Evolutionary conservation across 2,329 filamentous ascomycete species (phyloP).

Genomic region (Kalaharituber pfeilii): DNA sequence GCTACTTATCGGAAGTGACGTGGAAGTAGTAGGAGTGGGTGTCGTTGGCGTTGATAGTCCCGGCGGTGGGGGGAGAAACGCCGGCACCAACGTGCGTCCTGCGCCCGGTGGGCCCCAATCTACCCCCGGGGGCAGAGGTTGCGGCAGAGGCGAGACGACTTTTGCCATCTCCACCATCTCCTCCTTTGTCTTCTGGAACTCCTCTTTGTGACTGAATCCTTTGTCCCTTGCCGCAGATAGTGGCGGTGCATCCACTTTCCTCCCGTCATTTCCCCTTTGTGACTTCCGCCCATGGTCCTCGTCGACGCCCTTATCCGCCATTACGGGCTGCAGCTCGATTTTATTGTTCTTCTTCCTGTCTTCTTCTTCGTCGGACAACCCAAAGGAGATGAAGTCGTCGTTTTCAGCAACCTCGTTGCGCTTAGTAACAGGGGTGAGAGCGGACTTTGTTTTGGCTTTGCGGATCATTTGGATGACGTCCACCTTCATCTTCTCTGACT

Average conservation of each 20-base stretch:
- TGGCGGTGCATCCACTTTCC: conserved; percentile 3
- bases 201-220: conserved; percentile 25
- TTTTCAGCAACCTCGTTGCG: conserved; percentile 18
- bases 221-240: conserved; percentile 1
- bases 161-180: conserved; percentile 8
- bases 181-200: conserved; percentile 19
- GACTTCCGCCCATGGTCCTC: conserved; percentile 9
- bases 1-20: neutral
- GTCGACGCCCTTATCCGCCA: conserved; percentile 9
- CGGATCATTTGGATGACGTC: conserved; percentile 23
- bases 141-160: conserved; percentile 11
- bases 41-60: neutral
- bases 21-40: neutral
- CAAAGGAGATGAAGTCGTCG: conserved; percentile 83
- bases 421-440: conserved; percentile 8
- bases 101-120: conserved; percentile 3
- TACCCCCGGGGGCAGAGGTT: neutral
- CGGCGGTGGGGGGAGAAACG: conserved; percentile 12
- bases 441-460: conserved; percentile 19
- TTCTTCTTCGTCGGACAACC: conserved; percentile 43
- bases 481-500: conserved; percentile 15
- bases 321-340: conserved; percentile 19
- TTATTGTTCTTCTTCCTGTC: conserved; percentile 21
- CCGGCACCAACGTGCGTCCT: neutral
- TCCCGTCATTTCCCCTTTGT: conserved; percentile 13